Evolutionary conservation across 2,329 filamentous ascomycete genomes (phyloP).

Genomic region (Septoria petroselini): DNA sequence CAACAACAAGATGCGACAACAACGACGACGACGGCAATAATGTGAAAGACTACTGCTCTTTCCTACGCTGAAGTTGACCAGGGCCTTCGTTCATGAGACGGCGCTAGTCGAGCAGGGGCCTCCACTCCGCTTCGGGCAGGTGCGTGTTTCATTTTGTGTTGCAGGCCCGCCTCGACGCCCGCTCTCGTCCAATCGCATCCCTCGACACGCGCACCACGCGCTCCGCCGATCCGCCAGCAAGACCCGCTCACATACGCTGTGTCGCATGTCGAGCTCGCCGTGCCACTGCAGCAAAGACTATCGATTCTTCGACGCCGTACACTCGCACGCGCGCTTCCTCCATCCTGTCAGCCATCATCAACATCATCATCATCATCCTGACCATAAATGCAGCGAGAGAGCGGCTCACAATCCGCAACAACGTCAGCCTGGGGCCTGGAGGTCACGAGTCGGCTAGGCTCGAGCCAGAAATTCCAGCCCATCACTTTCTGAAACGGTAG

Average conservation of each 20-base stretch:
- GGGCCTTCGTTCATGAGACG: not conserved
- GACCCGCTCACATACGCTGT: too few species aligned
- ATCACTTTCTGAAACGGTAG: constrained; percentile 12
- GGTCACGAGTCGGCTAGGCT: constrained; percentile 9
- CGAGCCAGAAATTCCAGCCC: constrained; percentile 13
- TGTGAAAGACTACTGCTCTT: not conserved
- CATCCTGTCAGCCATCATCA: not conserved
- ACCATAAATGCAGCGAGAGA: too few species aligned
- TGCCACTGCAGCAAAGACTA: not conserved
- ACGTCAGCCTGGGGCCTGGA: too few species aligned
- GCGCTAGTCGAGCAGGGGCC: not conserved
- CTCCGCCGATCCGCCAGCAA: constrained; percentile 4
- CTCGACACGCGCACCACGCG: not conserved
- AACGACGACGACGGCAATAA: not conserved
- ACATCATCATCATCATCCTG: not conserved
- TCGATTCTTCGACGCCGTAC: constrained; percentile 1
- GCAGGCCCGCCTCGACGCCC: not conserved
- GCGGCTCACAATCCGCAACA: too few species aligned
- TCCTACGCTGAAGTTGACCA: too few species aligned
- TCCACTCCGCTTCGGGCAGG: not conserved
- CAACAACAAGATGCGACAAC: too few species aligned
- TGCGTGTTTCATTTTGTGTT: constrained; percentile 6
- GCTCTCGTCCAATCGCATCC: constrained; percentile 9
- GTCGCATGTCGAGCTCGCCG: not conserved
- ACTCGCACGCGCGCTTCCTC: too few species aligned